Evolutionary conservation across 1,139 yeast species (phyloP), one percentile per base, ranked within the genome.

Genomic region (Eremothecium sinecaudum): DNA sequence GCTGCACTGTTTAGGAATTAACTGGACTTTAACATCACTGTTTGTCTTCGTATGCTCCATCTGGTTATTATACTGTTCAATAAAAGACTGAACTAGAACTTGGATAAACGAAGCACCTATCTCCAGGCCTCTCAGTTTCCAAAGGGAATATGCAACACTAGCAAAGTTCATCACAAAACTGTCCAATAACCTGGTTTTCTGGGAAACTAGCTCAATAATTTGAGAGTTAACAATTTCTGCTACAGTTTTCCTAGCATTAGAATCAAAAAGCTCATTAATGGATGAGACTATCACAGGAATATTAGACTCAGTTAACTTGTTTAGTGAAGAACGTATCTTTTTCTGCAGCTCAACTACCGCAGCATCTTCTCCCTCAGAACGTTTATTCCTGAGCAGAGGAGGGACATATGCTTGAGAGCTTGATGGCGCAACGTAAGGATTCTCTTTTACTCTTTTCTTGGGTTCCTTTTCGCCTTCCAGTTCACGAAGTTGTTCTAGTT

Each of bases 101-200:
- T 92, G 98, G 23, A 87, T 66, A 44, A 86, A 79, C 47, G 66
- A 73, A 0, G 97, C 98, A 37, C 95, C 97, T 58, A 86, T 81
- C 43, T 84, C 95, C 22, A 79, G 74, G 13, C 98, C 98, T 51
- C 82, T 80, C 7, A 76, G 51, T 42, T 81, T 70, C 59, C 81
- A 86, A 18, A 90, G 56, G 1, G 94, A 80, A 12, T 78, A 77
- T 3, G 79, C 72, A 10, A 86, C 66, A 5, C 86, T 78, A 1
- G 95, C 82, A 58, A 87, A 90, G 27, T 83, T 66, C 43, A 81
- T 71, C 24, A 87, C 74, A 57, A 84, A 84, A 2, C 80, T 72
- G 44, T 87, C 97, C 28, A 83, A 62, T 31, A 86, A 61, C 38
- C 78, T 66, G 3, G 62, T 61, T 50, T 72, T 79, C 38, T 81